Base-by-base conservation (phyloP, 2,329 filamentous ascomycete species). In the Phyllosticta ampelicida region DNA sequence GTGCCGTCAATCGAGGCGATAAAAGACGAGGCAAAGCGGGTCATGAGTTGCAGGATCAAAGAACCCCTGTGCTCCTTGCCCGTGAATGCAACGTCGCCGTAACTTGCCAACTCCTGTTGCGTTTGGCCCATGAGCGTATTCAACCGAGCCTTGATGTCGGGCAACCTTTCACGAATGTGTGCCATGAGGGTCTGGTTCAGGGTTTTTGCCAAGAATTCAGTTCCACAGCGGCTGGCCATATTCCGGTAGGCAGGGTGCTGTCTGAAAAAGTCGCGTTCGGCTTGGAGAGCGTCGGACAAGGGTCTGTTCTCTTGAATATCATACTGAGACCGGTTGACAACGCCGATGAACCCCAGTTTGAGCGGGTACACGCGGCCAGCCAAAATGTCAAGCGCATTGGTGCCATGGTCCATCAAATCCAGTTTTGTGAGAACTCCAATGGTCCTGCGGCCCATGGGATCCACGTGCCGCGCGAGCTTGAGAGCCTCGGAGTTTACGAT, bases 61-160 rank as follows among this genome's bases (percentile, higher is more conserved):
- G 92, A 96, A 29, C 94, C 94, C 54, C 92, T 84, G 70, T 99
- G 94, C 72, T 97, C 94, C 72, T 96, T 96, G 66, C 94, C 94
- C 62, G 89, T 95, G 71, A 99, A 99, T 66, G 95, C 89, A 77
- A 94, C 95, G 70, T 97, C 95, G 44, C 94, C 94, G 70, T 99
- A 99, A 73, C 92, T 96, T 50, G 94, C 94, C 59, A 99, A 80
- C 73, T 99, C 94, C 76, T 99, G 94, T 70, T 99, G 94, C 53
- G 94, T 97, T 74, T 99, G 94, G n/a, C 94, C 94, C 94, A 99
- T 99, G 55, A 99, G 78, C 0, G 94, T 99, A 73, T 99, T 99
- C 61, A 99, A 80, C 58, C 94, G 86, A 54, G 94, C 94, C 75
- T 99, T 99, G 78, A 99, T 99, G 72, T 99, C 94, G 28, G 94